Evolutionary conservation across 805 yeast species (phyloP), one percentile per base, ranked within the genome.

Genomic region (Saturnispora halmiae): DNA sequence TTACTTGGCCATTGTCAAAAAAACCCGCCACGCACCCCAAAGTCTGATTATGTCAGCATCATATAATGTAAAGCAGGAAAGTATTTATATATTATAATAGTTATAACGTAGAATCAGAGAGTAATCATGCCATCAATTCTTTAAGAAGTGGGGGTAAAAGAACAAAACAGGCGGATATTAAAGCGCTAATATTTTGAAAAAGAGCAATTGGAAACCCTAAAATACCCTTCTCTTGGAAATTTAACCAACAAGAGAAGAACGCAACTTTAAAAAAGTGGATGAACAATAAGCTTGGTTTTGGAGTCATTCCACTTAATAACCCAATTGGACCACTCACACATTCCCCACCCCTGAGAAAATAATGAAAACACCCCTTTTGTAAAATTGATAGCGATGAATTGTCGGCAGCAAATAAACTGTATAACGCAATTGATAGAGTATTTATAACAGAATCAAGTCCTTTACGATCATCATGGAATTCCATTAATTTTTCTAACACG

Each of bases 251-350:
- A 6, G 90, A 73, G 58, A 82, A 88, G 51, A 90, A 73, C 1
- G 96, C 97, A 38, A 92, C 97, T 36, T 81, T 70, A 62, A 85
- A 85, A 63, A 92, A 92, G 52, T 90, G 96, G 60, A 78, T 73
- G 55, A 94, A 77, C 46, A 92, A 70, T 35, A 75, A 53, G 56
- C 73, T 65, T 11, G 96, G 95, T 49, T 69, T 70, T 36, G 94
- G 94, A 41, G 75, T 62, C 54, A 86, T 67, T 13, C 96, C 98
- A 43, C 88, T 72, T 40, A 92, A 70, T 53, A 92, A 74, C 4
- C 85, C 80, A 40, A 86, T 79, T 6, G 98, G 98, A 5, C 80
- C 81, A 16, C 63, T 57, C 15, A 84, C 75, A 54, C 87, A 81
- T 39, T 68, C 76, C 18, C 96, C 96, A 31, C 97, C 98, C 38